Evolutionary conservation across 352 stramenopile genomes (phyloP), one percentile per base, ranked within the genome.

Genomic region (Globisporangium iwayamae): DNA sequence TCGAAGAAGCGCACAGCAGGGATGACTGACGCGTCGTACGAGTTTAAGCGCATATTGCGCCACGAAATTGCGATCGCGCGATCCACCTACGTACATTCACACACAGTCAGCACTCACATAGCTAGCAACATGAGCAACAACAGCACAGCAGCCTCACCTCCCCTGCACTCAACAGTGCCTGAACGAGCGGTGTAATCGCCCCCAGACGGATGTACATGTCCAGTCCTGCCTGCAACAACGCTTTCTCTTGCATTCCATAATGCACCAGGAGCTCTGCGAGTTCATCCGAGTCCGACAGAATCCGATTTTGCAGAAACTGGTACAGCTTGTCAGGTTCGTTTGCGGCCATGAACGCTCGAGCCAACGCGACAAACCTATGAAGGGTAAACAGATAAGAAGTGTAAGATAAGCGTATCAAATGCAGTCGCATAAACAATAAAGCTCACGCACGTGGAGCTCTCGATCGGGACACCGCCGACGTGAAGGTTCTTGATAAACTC

Each of bases 161-260:
- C 50, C 72, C 79, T 6, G 73, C 36, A 18, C 77, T 66, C 56
- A 93, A 70, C 53, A 90, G 67, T 3, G 75, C 77, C 39, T 69
- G 65, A 34, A 93, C 65, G 39, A 91, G 68, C 20, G 74, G 48
- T 28, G 62, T 65, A 53, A 81, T 76, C 3, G 75, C 74, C 6
- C 76, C 74, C 4, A 91, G 58, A 0, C 81, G 79, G 45, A 74
- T 86, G 55, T 87, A 84, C 83, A 91, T 91, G 39, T 90, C 79
- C 60, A 90, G 38, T 0, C 77, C 81, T 11, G 87, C 60, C 71
- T 91, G 83, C 55, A 83, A 71, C 20, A 91, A 55, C 0, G 61
- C 70, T 48, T 59, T 57, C 34, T 76, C 64, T 1, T 39, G 60
- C 25, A 65, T 47, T 0, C 71, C 66, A 39, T 73, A 61, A 13